phyloP scores from a whole-genome alignment of 2,329 filamentous ascomycete genomes.

The Colletotrichum sp. region DNA sequence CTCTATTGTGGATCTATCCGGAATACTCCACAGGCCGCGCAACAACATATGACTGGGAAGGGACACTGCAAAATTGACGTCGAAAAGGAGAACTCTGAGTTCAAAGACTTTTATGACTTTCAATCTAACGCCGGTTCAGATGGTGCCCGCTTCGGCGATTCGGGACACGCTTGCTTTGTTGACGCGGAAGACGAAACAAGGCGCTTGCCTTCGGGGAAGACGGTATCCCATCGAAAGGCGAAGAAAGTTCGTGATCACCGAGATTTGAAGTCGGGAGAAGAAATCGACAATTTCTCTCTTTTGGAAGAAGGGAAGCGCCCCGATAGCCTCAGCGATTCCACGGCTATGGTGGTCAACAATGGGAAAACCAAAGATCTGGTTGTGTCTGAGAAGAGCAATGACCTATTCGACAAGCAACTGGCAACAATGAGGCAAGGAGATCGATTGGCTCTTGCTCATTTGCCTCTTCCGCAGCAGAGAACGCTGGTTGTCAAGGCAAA shows the following conservation, averaged over 20 bases:
- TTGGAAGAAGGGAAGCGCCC: no score
- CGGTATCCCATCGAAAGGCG: slow-evolving; percentile 30
- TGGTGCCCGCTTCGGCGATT: not conserved
- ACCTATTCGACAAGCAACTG: slow-evolving; percentile 24
- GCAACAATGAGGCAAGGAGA: slow-evolving; percentile 29
- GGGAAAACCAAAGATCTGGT: not conserved
- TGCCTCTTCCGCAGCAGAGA: slow-evolving; percentile 31
- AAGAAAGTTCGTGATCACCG: not conserved
- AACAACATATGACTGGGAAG: slow-evolving; percentile 56
- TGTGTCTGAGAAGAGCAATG: slow-evolving; percentile 5
- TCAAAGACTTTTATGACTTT: slow-evolving; percentile 29
- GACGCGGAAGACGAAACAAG: slow-evolving; percentile 31
- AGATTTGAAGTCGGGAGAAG: not conserved
- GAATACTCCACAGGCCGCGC: slow-evolving; percentile 45
- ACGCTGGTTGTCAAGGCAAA: slow-evolving; percentile 30
- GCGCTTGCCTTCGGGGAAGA: slow-evolving; percentile 38
- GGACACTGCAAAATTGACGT: slow-evolving; percentile 35
- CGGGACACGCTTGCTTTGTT: not conserved
- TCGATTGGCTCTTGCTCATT: slow-evolving; percentile 28
- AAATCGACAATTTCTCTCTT: not conserved
- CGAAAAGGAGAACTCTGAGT: not conserved
- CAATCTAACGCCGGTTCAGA: slow-evolving; percentile 23
- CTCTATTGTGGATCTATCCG: not conserved
- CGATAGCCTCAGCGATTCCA: not conserved
- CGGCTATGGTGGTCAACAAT: rapidly evolving